Conservation (phyloP, 257 asterid species). For the Knoxia roxburghii region DNA sequence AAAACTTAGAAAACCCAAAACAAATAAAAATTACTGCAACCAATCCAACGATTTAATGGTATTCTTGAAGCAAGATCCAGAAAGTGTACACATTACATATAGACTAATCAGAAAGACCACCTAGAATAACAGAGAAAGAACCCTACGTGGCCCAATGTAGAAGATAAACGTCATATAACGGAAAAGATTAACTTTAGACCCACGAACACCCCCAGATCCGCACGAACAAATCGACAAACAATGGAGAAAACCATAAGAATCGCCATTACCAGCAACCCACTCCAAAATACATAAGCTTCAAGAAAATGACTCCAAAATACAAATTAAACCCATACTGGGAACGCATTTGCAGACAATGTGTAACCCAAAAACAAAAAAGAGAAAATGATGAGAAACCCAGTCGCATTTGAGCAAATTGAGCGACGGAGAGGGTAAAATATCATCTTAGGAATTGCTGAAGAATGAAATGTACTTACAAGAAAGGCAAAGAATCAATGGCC, state of each 20-base stretch:
- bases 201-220: slow-evolving; percentile 15
- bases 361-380: background rate
- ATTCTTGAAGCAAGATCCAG: slow-evolving; percentile 7
- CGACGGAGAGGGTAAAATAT: background rate
- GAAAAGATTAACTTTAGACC: background rate
- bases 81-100: background rate
- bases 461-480: slow-evolving; percentile 45
- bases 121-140: background rate
- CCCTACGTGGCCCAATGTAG: background rate
- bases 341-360: background rate
- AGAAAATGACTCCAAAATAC: background rate
- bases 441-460: slow-evolving; percentile 6
- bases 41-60: background rate
- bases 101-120: slow-evolving; percentile 1
- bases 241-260: background rate
- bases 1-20: background rate
- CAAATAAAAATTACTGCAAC: background rate
- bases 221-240: background rate
- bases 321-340: background rate
- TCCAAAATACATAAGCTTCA: background rate
- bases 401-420: background rate
- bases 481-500: slow-evolving; percentile 45
- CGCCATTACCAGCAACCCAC: background rate
- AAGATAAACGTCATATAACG: background rate
- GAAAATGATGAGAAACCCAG: slow-evolving; percentile 1